phyloP scores from a whole-genome alignment of 306 rosid genomes.

The Begonia fuchsioides region DNA sequence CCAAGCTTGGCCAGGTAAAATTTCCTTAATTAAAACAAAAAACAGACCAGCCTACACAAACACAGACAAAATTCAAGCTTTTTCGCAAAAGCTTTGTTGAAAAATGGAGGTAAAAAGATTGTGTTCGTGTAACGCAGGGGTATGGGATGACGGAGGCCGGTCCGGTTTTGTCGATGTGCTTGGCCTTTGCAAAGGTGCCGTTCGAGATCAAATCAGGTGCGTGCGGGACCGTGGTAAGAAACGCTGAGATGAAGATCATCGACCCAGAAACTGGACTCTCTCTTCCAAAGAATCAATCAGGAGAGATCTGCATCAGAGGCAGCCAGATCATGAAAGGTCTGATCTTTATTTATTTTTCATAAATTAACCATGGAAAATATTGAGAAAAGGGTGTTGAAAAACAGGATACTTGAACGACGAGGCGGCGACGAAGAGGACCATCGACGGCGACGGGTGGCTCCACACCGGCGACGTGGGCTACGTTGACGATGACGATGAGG shows the following conservation, averaged over 20 bases:
- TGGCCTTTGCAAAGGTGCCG: conserved; percentile 59
- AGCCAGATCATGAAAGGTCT: conserved; percentile 78
- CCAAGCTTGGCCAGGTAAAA: conserved; percentile 59
- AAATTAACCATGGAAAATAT: background rate
- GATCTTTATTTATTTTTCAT: background rate
- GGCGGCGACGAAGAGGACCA: conserved; percentile 45
- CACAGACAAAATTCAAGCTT: too few relatives aligned
- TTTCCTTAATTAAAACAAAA: too few relatives aligned
- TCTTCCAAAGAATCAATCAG: conserved; percentile 39
- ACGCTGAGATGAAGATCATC: conserved; percentile 64
- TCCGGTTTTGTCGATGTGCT: conserved; percentile 60
- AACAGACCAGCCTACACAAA: too few relatives aligned
- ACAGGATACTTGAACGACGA: conserved; percentile 55
- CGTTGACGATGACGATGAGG: conserved; percentile 61
- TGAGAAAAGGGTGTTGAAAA: background rate
- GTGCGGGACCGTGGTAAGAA: conserved; percentile 66
- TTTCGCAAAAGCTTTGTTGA: too few relatives aligned
- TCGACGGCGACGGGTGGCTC: conserved; percentile 73
- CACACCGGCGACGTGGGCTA: conserved; percentile 78
- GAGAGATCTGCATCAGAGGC: conserved; percentile 84
- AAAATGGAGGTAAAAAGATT: too few relatives aligned
- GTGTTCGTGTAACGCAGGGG: too few relatives aligned
- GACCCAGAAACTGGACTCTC: conserved; percentile 46
- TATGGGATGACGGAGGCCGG: conserved; percentile 96
- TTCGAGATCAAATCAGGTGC: conserved; percentile 54